These are phyloP conservation scores for Colletotrichum aenigma DNA, from an alignment of 2,329 filamentous ascomycete genomes.

Conservation along the genomic window DNA sequence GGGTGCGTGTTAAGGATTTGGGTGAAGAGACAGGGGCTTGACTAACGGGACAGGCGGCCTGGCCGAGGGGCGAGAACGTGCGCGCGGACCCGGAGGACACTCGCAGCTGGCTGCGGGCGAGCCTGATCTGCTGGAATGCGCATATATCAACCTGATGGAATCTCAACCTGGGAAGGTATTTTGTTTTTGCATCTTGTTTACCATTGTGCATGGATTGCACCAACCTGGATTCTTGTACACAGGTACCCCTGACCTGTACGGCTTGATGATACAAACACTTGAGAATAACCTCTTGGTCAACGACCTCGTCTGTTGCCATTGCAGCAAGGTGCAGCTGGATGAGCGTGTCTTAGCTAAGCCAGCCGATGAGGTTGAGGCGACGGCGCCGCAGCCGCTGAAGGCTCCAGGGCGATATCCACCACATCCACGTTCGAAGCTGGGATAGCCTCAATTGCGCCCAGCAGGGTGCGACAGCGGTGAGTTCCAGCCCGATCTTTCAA, in stretches of 20 bases:
- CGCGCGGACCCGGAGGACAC: background rate
- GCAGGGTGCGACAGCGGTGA: background rate
- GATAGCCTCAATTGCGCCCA: slow-evolving; percentile 11
- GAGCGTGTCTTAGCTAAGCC: background rate
- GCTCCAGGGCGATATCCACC: background rate
- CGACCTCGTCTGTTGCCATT: background rate
- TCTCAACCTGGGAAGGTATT: background rate
- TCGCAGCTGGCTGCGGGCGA: background rate
- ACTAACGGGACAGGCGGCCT: background rate
- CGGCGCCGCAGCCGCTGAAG: slow-evolving; percentile 9
- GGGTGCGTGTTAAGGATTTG: background rate
- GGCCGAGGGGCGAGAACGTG: slow-evolving; percentile 13
- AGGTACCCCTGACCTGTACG: background rate
- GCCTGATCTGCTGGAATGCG: background rate
- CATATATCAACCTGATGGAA: background rate
- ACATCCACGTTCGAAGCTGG: background rate
- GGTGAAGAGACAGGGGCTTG: background rate
- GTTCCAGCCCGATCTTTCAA: background rate
- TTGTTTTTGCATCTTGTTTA: background rate
- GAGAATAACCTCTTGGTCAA: background rate
- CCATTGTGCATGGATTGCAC: background rate
- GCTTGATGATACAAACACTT: background rate
- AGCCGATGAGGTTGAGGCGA: background rate
- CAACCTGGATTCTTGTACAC: background rate
- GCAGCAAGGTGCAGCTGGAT: background rate